phyloP scores from a whole-genome alignment of 305 asterid genomes.

The Striga hermonthica region DNA sequence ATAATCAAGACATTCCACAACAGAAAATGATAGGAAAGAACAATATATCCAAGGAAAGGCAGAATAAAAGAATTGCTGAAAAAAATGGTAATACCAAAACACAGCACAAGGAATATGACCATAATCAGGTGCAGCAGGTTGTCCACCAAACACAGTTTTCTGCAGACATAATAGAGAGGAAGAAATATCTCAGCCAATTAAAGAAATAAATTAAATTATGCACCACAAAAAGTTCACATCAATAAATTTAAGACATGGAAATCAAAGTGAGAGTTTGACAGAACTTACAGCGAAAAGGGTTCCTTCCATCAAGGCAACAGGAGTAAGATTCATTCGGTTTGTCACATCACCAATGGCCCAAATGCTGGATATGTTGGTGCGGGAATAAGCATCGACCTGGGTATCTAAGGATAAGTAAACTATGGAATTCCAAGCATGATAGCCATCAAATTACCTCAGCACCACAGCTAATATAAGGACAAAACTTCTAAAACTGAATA shows the following conservation, averaged over 20 bases:
- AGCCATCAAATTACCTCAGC: too few relatives aligned
- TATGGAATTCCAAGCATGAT: background rate
- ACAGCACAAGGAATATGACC: slow-evolving; percentile 77
- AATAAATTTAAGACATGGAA: background rate
- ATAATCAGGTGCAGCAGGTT: slow-evolving; percentile 74
- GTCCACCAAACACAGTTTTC: slow-evolving; percentile 94
- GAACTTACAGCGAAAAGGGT: slow-evolving; percentile 75
- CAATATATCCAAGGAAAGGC: too few relatives aligned
- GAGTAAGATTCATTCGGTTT: slow-evolving; percentile 92
- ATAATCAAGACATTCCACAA: too few relatives aligned
- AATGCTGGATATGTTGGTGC: slow-evolving; percentile 87
- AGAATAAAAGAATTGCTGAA: too few relatives aligned
- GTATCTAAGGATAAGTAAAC: too few relatives aligned
- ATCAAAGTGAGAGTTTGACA: slow-evolving; percentile 5
- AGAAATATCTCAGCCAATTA: background rate
- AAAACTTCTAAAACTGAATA: too few relatives aligned
- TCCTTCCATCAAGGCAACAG: slow-evolving; percentile 99
- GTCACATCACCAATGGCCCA: slow-evolving; percentile 99
- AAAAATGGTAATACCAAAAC: slow-evolving; percentile 59
- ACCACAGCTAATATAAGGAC: too few relatives aligned
- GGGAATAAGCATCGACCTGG: slow-evolving; percentile 82
- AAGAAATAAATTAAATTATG: background rate
- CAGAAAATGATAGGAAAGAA: too few relatives aligned
- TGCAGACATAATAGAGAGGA: slow-evolving; percentile 39
- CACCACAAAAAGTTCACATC: background rate